Conservation (phyloP, 2,329 filamentous ascomycete species). For the Aspergillaceae sp. region DNA sequence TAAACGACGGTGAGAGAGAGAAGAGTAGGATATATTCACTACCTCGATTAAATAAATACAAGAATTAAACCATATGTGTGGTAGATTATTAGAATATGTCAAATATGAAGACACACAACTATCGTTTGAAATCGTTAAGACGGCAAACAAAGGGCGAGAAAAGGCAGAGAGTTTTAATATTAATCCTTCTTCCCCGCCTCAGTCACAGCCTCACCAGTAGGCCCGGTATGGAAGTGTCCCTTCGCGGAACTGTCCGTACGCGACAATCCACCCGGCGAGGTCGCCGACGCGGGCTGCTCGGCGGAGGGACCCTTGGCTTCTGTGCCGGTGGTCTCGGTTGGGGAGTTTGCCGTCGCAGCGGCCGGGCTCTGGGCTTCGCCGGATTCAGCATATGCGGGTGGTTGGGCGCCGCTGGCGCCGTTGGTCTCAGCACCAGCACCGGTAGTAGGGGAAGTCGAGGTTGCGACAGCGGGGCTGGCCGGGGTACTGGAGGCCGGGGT, state of each 20-base stretch:
- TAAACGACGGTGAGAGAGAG: no score
- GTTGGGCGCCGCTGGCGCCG: conserved; percentile 5
- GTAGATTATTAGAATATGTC: no score
- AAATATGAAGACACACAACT: no score
- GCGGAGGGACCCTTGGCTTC: not conserved
- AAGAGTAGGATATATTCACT: no score
- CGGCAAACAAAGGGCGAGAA: not conserved
- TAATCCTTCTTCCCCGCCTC: conserved; percentile 5
- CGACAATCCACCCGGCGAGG: not conserved
- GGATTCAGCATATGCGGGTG: conserved; percentile 17
- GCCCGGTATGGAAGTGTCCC: conserved; percentile 21
- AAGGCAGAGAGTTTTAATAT: not conserved
- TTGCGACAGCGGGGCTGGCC: conserved; percentile 7
- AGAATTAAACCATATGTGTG: no score
- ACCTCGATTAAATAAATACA: no score
- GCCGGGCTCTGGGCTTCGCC: no score
- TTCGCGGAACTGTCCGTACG: conserved; percentile 4
- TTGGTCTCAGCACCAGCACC: not conserved
- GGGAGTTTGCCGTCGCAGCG: no score
- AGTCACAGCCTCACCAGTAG: conserved; percentile 15
- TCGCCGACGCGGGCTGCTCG: not conserved
- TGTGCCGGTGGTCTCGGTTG: not conserved
- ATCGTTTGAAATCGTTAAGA: no score
- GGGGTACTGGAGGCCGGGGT: conserved; percentile 6
- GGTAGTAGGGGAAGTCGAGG: not conserved